These are phyloP conservation scores for Mycena citricolor DNA, from an alignment of 1,284 basidiomycete species.

Conservation along the genomic window DNA sequence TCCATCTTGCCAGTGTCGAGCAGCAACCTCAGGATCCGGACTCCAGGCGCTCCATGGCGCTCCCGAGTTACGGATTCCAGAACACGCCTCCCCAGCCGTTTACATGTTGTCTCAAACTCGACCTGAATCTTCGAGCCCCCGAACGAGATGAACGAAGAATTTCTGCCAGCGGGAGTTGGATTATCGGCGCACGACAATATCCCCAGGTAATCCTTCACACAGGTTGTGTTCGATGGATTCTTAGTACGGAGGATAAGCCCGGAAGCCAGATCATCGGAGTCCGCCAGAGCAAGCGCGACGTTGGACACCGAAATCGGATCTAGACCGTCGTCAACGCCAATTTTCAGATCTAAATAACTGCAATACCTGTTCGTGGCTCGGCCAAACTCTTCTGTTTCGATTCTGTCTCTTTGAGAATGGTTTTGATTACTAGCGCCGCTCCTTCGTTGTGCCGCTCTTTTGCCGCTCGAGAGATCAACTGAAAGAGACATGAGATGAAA, in stretches of 20 bases:
- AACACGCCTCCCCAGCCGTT: constrained; percentile 69
- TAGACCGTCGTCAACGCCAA: constrained; percentile 30
- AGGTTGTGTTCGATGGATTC: constrained; percentile 54
- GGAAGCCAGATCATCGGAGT: constrained; percentile 54
- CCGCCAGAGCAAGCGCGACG: constrained; percentile 59
- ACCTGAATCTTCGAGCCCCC: constrained; percentile 74
- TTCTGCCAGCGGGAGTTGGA: constrained; percentile 66
- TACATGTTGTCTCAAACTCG: constrained; percentile 78
- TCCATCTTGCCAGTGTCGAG: constrained; percentile 92
- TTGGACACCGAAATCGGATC: constrained; percentile 64
- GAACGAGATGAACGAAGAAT: constrained; percentile 67
- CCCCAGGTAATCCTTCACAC: constrained; percentile 75
- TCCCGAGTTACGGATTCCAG: constrained; percentile 83
- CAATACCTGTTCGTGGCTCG: constrained; percentile 65
- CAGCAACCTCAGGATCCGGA: constrained; percentile 82
- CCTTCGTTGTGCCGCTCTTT: constrained; percentile 77
- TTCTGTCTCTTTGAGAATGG: constrained; percentile 70
- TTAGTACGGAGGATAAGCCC: constrained; percentile 60
- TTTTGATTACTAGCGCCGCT: constrained; percentile 70
- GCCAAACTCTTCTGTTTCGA: constrained; percentile 57
- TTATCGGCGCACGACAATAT: constrained; percentile 80
- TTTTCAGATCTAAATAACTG: background rate
- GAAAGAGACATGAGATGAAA: constrained; percentile 20
- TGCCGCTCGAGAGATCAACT: constrained; percentile 78
- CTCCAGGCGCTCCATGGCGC: constrained; percentile 82